Conservation (phyloP, 1,284 basidiomycete genomes). For the Apiotrichum sp. region DNA sequence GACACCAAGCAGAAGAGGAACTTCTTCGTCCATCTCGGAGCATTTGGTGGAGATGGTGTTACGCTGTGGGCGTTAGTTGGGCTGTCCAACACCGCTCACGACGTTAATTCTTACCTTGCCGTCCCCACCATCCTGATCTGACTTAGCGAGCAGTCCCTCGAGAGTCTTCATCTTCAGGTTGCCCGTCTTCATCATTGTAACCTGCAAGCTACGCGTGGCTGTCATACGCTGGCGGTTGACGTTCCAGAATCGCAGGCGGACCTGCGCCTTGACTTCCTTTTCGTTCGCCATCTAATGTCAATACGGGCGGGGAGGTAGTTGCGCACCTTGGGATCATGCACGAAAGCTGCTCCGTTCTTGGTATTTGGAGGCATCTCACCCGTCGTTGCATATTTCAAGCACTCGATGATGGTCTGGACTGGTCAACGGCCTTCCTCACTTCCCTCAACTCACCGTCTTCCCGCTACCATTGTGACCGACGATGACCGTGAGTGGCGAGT, state of each 20-base stretch:
- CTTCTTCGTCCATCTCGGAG: slow-evolving; percentile 91
- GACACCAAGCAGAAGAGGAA: slow-evolving; percentile 87
- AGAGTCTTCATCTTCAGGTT: slow-evolving; percentile 95
- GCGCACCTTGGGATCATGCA: slow-evolving; percentile 82
- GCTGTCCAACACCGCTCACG: slow-evolving; percentile 4
- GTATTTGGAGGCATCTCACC: slow-evolving; percentile 97
- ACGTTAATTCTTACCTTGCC: slow-evolving; percentile 58
- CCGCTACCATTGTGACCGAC: slow-evolving; percentile 98
- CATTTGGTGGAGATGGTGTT: slow-evolving; percentile 90
- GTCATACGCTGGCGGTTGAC: slow-evolving; percentile 83
- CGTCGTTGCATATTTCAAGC: slow-evolving; percentile 96
- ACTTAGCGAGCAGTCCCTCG: slow-evolving; percentile 77
- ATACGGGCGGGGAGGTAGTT: background rate
- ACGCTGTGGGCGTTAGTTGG: too few relatives aligned
- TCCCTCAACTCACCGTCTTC: slow-evolving; percentile 62
- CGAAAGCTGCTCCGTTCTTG: slow-evolving; percentile 93
- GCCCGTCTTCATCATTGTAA: slow-evolving; percentile 81
- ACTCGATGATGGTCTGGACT: slow-evolving; percentile 84
- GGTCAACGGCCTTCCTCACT: too few relatives aligned
- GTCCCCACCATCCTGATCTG: slow-evolving; percentile 61
- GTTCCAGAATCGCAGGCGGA: slow-evolving; percentile 86
- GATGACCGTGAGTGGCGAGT: slow-evolving; percentile 94
- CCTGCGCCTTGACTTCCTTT: slow-evolving; percentile 97
- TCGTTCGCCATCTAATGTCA: slow-evolving; percentile 77
- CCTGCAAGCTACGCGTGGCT: slow-evolving; percentile 87